These are phyloP conservation scores for Gaillardinia entomophila DNA, from an alignment of 805 yeast species.

Conservation along the genomic window DNA sequence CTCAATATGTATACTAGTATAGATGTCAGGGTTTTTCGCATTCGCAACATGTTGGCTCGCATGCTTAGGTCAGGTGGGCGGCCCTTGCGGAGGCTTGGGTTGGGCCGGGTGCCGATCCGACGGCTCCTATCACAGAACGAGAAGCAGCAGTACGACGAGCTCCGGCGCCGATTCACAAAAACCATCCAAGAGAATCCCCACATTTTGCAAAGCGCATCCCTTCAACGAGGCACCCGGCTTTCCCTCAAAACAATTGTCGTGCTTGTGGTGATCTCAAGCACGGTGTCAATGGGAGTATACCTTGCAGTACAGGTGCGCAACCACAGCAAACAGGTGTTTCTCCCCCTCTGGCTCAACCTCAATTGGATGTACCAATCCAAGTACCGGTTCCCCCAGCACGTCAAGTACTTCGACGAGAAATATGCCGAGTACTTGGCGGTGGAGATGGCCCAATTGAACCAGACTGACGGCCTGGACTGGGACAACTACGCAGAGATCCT, in stretches of 20 bases:
- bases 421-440: conserved; percentile 7
- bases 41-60: no score
- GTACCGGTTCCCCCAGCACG: conserved; percentile 18
- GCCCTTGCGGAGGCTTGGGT: no score
- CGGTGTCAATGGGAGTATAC: conserved; percentile 19
- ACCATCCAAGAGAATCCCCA: conserved; percentile 6
- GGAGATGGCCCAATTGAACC: conserved; percentile 9
- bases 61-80: no score
- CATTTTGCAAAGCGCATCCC: conserved; percentile 1
- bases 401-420: conserved; percentile 20
- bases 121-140: no score
- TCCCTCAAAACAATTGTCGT: conserved; percentile 15
- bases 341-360: conserved; percentile 20
- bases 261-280: conserved; percentile 14
- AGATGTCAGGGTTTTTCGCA: no score
- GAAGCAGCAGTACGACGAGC: conserved; percentile 9
- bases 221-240: conserved; percentile 5
- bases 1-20: no score
- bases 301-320: conserved; percentile 11
- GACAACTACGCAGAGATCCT: conserved; percentile 8
- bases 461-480: conserved; percentile 3
- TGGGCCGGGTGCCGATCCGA: no score
- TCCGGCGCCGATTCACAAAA: conserved; percentile 1
- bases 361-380: conserved; percentile 20
- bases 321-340: conserved; percentile 7